Base-by-base conservation (phyloP, 148 eudicot genomes). In the Mesembryanthemum crystallinum region DNA sequence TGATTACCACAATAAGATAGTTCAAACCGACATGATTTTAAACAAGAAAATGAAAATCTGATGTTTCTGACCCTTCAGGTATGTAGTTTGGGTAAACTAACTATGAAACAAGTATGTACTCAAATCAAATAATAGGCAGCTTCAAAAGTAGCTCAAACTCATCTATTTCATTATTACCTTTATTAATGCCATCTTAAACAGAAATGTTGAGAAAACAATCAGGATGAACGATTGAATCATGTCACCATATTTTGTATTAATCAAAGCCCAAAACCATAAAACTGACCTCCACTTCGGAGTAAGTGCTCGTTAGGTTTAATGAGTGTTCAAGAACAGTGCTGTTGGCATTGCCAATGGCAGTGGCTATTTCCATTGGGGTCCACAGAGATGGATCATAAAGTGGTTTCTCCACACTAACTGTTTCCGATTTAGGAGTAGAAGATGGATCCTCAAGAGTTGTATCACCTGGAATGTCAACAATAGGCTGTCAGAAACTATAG, bases 201-300 rank as follows among this genome's bases (percentile, higher is more conserved):
- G 39, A 35, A 8, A 13, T 45, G 9, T 45, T 45, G 49, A 45
- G 49, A 45, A 11, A 45, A 51, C 67, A 59, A 68, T 76, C 67
- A 76, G 37, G 61, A 64, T 30, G 20, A 27, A 25, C 61, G 1
- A n/a, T 2, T 21, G 18, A 57, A 5, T 57, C 10, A 23, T n/a
- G 27, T 2, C 63, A 75, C 13, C 42, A 25, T 58, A 25, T 29
- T 43, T 14, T 23, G 29, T 28, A 33, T 35, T 52, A n/a, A 42
- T 23, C 47, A 29, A 69, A 64, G 51, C 32, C 10, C 57, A 23
- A 65, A 54, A 39, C 18, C 42, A 72, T 65, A 35, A 35, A 65
- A 77, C 77, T 77, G 73, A 95, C 98, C 98, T 87, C 92, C 79
- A 88, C 91, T 90, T 95, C 97, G 64, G 94, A 14, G 82, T 95